Evolutionary conservation across 2,329 filamentous ascomycete species (phyloP), one percentile per base, ranked within the genome.

Genomic region (Neonectria coccinea): DNA sequence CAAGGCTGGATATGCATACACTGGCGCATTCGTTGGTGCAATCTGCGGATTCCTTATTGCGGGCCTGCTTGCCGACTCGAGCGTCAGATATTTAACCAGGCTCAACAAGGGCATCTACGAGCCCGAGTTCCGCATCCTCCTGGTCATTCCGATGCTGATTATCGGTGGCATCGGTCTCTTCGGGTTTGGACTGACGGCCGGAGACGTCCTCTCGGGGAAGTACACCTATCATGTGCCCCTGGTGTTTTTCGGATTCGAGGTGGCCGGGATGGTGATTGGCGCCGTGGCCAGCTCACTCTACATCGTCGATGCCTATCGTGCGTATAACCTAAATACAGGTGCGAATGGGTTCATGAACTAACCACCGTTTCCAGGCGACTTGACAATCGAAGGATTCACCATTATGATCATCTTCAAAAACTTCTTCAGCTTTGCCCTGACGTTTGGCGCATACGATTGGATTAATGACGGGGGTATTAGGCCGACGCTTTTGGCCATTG

Each of bases 391-490:
- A 79, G 92, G 90, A 7, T 97, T 97, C 77, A 97, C 94, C 0
- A 92, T 93, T 79, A 87, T 96, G 77, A 86, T 97, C 68, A 90
- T 97, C 58, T 97, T 97, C 84, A 97, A 97, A 80, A 97, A 97
- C 79, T 86, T 97, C 67, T 97, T 97, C 81, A 92, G 90, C 67
- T 97, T 97, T 73, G 88, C 89, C 7, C 82, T 97, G 60, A 97
- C 94, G 0, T 97, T 90, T 77, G 91, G 88, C 70, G 93, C 93
- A 1, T 97, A 93, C 73, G 84, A 94, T 62, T 97, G 95, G 94
- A 84, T 97, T 27, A 84, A 91, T 10, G 69, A 80, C 1, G 88
- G 88, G 2, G 87, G 90, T n/a, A 86, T 88, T 64, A 84, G 85
- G 51, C 77, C 78, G 5, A 82, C 81, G 0, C 95, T 97, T 79